Conservation (phyloP, 2,329 filamentous ascomycete genomes). For the Mollisiaceae sp. region DNA sequence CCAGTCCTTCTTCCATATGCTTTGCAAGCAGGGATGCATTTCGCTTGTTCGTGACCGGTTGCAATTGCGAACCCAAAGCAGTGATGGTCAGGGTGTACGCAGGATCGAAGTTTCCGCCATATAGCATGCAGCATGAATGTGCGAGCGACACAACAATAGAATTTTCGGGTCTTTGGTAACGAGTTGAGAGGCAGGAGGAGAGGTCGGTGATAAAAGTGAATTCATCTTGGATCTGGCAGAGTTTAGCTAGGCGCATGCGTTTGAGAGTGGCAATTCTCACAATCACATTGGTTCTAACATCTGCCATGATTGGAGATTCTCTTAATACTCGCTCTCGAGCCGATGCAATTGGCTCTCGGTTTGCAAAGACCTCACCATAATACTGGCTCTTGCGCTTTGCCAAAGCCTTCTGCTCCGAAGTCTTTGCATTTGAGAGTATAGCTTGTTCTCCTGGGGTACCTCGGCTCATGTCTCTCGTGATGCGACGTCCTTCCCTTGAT, state of each 20-base stretch:
- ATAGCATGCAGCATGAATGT: constrained; percentile 75
- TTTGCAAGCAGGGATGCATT: constrained; percentile 78
- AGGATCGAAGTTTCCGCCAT: constrained; percentile 76
- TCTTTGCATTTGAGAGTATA: constrained; percentile 37
- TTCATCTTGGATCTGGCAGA: constrained; percentile 71
- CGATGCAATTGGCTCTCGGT: constrained; percentile 38
- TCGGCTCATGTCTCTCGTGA: constrained; percentile 39
- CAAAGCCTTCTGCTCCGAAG: constrained; percentile 37
- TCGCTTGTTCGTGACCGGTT: constrained; percentile 77
- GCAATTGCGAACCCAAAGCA: constrained; percentile 70
- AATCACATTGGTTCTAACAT: constrained; percentile 68
- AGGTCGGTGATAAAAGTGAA: constrained; percentile 76
- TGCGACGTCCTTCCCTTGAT: constrained; percentile 30
- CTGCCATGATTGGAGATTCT: constrained; percentile 60
- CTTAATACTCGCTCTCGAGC: constrained; percentile 39
- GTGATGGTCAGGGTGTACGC: constrained; percentile 80
- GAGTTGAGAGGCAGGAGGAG: constrained; percentile 72
- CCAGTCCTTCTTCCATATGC: constrained; percentile 74
- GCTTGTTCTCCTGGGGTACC: constrained; percentile 39
- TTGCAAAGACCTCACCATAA: constrained; percentile 44
- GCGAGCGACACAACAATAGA: constrained; percentile 78
- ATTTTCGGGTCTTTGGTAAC: constrained; percentile 76
- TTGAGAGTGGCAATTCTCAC: constrained; percentile 49
- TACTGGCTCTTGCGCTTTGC: constrained; percentile 42
- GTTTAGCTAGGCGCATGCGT: constrained; percentile 34